Base-by-base conservation (phyloP, 768 basidiomycete species). In the Lyophyllum semitale region DNA sequence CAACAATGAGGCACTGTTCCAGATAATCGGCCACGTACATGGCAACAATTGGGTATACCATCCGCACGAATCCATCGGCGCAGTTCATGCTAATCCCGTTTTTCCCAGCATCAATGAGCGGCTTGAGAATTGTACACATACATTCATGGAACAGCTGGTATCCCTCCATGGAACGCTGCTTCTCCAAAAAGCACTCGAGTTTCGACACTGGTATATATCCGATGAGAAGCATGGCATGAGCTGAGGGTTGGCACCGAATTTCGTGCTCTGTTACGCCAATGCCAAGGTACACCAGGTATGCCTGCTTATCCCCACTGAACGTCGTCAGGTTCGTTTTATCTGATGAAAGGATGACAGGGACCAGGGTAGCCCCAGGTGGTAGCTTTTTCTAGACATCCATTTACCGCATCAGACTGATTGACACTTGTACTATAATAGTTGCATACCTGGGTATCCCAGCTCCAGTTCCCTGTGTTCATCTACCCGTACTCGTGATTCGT, bases 241-340 rank as follows among this genome's bases (percentile, higher is more conserved):
- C 23, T 1, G 69, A 70, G 0, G 72, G 70, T 53, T 75, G 64
- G 0, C 70, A 59, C 0, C 73, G 61, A 1, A 73, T 54, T 2
- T 59, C 50, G 41, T 75, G 76, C 0, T 65, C 58, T 12, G 78
- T 65, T 37, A 77, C 77, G 0, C 75, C 77, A 27, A 78, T 64
- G 1, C 76, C 74, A 0, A 79, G 53, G 58, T 81, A 81, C 0
- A 81, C 71, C 0, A 77, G 77, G 58, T 73, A 79, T 3, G 73
- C 73, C n/a, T 58, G 42, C 56, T 77, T 75, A 48, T 73, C 67
- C 0, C 75, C 69, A 7, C 65, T 58, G 43, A 77, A 74, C 7
- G 60, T 54, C 15, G 68, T 59, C n/a, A 79, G 58, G 52, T 62
- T 41, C 29, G 74, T 70, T 54, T 76, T 76, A 63, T 77, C 76